Evolutionary conservation across 2,329 filamentous ascomycete species (phyloP).

Genomic region (Fusarium sp.): DNA sequence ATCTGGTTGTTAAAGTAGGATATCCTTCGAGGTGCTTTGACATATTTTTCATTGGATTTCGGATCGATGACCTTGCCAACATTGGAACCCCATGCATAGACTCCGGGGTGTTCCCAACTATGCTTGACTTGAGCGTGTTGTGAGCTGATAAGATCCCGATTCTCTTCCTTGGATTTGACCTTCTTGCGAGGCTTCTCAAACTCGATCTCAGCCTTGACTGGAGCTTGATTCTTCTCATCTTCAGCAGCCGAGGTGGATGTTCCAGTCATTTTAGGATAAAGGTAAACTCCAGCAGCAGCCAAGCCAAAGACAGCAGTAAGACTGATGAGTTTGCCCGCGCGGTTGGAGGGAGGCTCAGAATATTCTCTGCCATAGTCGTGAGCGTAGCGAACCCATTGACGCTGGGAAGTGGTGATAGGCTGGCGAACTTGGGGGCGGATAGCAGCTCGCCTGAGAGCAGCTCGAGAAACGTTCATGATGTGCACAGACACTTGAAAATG

Average conservation of each 20-base stretch:
- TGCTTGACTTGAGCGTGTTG: constrained; percentile 89
- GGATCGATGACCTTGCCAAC: constrained; percentile 85
- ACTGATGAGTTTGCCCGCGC: constrained; percentile 48
- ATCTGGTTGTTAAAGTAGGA: constrained; percentile 85
- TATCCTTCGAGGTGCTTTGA: constrained; percentile 85
- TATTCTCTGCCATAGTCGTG: constrained; percentile 45
- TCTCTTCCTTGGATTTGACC: constrained; percentile 73
- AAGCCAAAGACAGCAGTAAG: constrained; percentile 52
- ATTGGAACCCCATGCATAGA: constrained; percentile 96
- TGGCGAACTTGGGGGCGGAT: constrained; percentile 41
- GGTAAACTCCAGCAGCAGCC: constrained; percentile 54
- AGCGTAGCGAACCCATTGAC: constrained; percentile 48
- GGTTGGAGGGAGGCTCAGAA: constrained; percentile 31
- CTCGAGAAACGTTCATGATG: constrained; percentile 49
- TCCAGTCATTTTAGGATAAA: constrained; percentile 51
- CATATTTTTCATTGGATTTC: constrained; percentile 76
- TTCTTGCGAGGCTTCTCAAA: constrained; percentile 74
- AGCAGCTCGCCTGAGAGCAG: constrained; percentile 46
- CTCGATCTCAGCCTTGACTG: constrained; percentile 63
- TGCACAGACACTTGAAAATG: not conserved
- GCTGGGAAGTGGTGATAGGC: constrained; percentile 35
- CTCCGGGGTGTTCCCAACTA: constrained; percentile 84
- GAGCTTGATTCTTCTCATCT: constrained; percentile 23
- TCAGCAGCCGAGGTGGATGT: constrained; percentile 38
- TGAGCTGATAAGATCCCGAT: constrained; percentile 80